Percentiles rank a stretch among this genome's conserved stretches.
Conservation (phyloP, 2,329 filamentous ascomycete species). For the Pseudogymnoascus sp. region DNA sequence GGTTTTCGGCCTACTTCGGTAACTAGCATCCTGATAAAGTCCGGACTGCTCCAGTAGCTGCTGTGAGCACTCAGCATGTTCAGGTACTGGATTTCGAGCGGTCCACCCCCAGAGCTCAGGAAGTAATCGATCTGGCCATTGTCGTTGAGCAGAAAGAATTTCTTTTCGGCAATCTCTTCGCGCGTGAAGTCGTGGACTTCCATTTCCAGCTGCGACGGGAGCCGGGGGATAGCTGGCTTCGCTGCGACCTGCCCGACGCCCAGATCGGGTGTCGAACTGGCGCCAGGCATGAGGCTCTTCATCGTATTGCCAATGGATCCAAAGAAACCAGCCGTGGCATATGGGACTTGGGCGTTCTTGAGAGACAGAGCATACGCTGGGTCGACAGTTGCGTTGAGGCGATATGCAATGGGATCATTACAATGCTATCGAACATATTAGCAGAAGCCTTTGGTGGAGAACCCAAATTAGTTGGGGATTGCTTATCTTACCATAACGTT, state of each 20-base stretch:
- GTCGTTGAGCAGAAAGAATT: constrained; percentile 83
- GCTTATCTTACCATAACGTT: constrained; percentile 57
- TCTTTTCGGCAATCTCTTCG: constrained; percentile 85
- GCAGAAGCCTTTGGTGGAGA: background rate
- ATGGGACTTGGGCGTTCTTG: constrained; percentile 72
- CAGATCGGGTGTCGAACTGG: constrained; percentile 26
- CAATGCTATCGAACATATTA: constrained; percentile 32
- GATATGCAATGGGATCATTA: constrained; percentile 75
- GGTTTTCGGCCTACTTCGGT: constrained; percentile 73
- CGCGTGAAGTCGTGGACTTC: constrained; percentile 92
- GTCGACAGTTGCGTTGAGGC: constrained; percentile 86
- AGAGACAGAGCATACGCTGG: constrained; percentile 68
- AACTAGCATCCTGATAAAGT: constrained; percentile 86
- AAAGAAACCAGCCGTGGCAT: constrained; percentile 57
- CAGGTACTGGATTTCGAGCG: constrained; percentile 88
- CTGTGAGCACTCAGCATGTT: constrained; percentile 96
- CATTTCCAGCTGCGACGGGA: constrained; percentile 69
- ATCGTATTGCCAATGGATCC: constrained; percentile 57
- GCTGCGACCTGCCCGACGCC: constrained; percentile 31
- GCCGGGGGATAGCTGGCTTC: constrained; percentile 34
- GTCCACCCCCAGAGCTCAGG: constrained; percentile 73
- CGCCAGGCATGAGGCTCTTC: constrained; percentile 53
- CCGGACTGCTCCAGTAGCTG: constrained; percentile 81
- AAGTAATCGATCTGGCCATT: constrained; percentile 95
- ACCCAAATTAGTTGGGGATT: constrained; percentile 22